Evolutionary conservation across 441 rosid species (phyloP), one percentile per base, ranked within the genome.

Genomic region (Brassica balearica): DNA sequence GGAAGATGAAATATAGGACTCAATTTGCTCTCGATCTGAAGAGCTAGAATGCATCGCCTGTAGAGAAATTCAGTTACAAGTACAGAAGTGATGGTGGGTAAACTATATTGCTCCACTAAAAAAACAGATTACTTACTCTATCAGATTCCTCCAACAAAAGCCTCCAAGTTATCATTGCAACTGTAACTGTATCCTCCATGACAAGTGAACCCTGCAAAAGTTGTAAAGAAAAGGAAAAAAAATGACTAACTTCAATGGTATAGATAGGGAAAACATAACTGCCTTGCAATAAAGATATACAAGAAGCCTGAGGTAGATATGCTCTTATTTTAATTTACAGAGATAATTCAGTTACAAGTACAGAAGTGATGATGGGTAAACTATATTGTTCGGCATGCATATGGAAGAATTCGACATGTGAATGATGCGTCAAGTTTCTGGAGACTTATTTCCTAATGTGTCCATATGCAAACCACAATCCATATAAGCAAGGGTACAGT

Each of bases 81-180:
- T 65, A 64, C 48, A 80, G 51, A 55, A 62, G 4, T 32, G 64
- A 62, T 59, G 77, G 34, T 48, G 34, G 34, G 51, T 15, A 36
- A 79, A 58, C 46, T 27, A 74, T 74, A 76, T 34, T n/a, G 38
- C 14, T 73, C 48, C 72, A 69, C 23, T 38, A 17, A 17, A 17
- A 41, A 41, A 77, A 41, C 10, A 77, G 60, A 56, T 48, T 74
- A 74, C 90, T 66, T 87, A 92, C 98, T 79, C 79, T 73, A 82
- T 94, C 99, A 87, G 97, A 87, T 82, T 94, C 98, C 87, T 94
- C 98, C 80, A 86, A 73, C 72, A 94, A 91, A 84, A 96, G 98
- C 86, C 98, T 87, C 85, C 92, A 88, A 78, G 89, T 85, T 68
- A 91, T 81, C 97, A 96, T 91, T 80, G 98, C 96, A 83, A 91